These are phyloP conservation scores for Areca catechu DNA, from an alignment of 176 grass and related monocot species.

Conservation along the genomic window DNA sequence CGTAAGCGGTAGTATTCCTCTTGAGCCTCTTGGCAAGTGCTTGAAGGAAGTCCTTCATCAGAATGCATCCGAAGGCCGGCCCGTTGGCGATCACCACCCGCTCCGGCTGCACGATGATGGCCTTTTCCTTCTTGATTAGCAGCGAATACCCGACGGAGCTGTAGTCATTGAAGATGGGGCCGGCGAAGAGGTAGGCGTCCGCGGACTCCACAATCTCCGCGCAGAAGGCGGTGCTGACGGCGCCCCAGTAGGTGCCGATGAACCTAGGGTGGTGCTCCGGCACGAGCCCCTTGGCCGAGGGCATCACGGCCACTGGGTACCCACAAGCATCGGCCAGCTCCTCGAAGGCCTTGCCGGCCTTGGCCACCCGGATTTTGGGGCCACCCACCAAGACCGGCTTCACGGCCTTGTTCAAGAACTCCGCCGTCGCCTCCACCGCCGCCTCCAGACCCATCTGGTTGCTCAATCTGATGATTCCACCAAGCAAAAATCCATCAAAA, in stretches of 20 bases:
- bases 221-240: slow-evolving; percentile 73
- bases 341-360: slow-evolving; percentile 44
- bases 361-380: slow-evolving; percentile 64
- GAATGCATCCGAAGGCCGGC: slow-evolving; percentile 53
- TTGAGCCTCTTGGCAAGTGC: slow-evolving; percentile 49
- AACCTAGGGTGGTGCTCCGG: slow-evolving; percentile 60
- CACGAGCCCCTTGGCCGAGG: slow-evolving; percentile 77
- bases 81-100: slow-evolving; percentile 62
- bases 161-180: slow-evolving; percentile 89
- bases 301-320: slow-evolving; percentile 69
- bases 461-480: slow-evolving; percentile 36
- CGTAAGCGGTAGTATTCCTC: slow-evolving; percentile 58
- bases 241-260: slow-evolving; percentile 88
- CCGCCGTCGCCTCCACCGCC: slow-evolving; percentile 46
- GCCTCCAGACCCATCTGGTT: slow-evolving; percentile 70
- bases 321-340: slow-evolving; percentile 51
- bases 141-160: slow-evolving; percentile 86
- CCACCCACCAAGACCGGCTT: slow-evolving; percentile 64
- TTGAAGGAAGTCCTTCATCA: slow-evolving; percentile 69
- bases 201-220: slow-evolving; percentile 75
- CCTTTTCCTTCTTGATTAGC: slow-evolving; percentile 88
- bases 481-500: not conserved
- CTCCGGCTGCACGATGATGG: slow-evolving; percentile 63
- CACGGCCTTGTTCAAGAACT: slow-evolving; percentile 77
- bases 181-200: slow-evolving; percentile 73